A percentile compares a stretch with the other conserved stretches of the same genome.
Conservation (phyloP, 306 rosid genomes). For the Rosa rugosa region DNA sequence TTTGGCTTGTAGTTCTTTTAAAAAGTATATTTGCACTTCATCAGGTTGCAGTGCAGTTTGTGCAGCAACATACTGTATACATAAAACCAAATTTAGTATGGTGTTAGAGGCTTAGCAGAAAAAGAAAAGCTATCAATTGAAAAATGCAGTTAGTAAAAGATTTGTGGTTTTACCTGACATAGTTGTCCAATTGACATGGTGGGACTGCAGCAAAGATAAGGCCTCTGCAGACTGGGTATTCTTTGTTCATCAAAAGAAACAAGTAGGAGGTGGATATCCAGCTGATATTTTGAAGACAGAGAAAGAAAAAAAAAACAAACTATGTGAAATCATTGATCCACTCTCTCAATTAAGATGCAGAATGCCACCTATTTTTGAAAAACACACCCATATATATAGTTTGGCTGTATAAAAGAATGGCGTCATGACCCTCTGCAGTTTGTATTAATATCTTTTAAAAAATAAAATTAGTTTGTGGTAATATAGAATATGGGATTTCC, state of each 20-base stretch:
- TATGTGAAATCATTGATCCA: constrained; percentile 12
- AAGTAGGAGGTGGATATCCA: constrained; percentile 48
- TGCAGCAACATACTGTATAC: constrained; percentile 54
- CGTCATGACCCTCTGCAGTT: constrained; percentile 12
- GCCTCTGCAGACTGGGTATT: constrained; percentile 50
- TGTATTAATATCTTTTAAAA: neutral
- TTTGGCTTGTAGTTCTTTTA: constrained; percentile 37
- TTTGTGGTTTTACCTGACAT: constrained; percentile 42
- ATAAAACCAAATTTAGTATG: constrained; percentile 23
- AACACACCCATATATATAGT: neutral
- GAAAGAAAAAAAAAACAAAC: neutral
- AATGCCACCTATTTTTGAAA: neutral
- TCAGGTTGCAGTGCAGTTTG: constrained; percentile 35
- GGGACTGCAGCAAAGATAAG: constrained; percentile 62
- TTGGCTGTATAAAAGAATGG: neutral
- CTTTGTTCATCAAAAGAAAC: constrained; percentile 59
- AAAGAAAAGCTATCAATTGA: constrained; percentile 1
- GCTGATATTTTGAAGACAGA: constrained; percentile 34
- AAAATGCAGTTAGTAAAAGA: constrained; percentile 22
- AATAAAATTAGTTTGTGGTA: neutral
- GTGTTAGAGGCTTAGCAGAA: neutral
- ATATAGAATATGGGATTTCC: neutral
- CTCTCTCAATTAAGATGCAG: constrained; percentile 9
- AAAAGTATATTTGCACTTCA: constrained; percentile 55
- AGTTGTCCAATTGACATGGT: constrained; percentile 47